phyloP scores from a whole-genome alignment of 768 basidiomycete species.

The Collybia sp. region DNA sequence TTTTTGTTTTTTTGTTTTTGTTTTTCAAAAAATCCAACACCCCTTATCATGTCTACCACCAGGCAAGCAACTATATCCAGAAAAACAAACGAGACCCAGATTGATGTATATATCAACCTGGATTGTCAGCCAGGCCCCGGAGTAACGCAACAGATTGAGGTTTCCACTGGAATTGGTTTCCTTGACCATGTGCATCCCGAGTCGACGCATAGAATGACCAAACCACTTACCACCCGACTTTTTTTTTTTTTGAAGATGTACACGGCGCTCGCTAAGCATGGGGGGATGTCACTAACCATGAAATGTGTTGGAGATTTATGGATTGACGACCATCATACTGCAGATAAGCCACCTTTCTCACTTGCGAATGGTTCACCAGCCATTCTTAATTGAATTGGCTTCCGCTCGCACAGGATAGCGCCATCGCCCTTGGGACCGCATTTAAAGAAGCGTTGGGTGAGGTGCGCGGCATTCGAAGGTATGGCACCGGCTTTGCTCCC shows the following conservation, averaged over 20 bases:
- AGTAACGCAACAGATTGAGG: slow-evolving; percentile 67
- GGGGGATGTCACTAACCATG: slow-evolving; percentile 87
- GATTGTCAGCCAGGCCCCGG: slow-evolving; percentile 69
- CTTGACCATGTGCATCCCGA: slow-evolving; percentile 81
- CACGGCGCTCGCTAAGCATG: slow-evolving; percentile 94
- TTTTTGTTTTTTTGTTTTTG: slow-evolving; percentile 5
- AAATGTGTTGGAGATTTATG: slow-evolving; percentile 93
- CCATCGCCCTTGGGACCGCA: slow-evolving; percentile 81
- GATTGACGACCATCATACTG: slow-evolving; percentile 99
- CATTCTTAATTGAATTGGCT: slow-evolving; percentile 2
- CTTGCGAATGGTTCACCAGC: neutral
- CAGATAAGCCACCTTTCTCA: slow-evolving; percentile 64
- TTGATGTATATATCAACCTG: slow-evolving; percentile 76
- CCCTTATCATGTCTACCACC: slow-evolving; percentile 9
- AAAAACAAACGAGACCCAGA: slow-evolving; percentile 89
- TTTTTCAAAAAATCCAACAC: no score
- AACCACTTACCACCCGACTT: slow-evolving; percentile 2
- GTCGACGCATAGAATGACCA: neutral
- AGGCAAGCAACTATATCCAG: slow-evolving; percentile 70
- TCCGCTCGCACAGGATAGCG: slow-evolving; percentile 69
- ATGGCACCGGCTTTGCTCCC: slow-evolving; percentile 95
- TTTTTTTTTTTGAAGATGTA: slow-evolving; percentile 71
- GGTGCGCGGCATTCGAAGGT: slow-evolving; percentile 88
- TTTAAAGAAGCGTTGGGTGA: slow-evolving; percentile 96
- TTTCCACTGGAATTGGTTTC: slow-evolving; percentile 97